Base-by-base conservation (phyloP, 768 basidiomycete genomes). In the Phylloporus arenicola region DNA sequence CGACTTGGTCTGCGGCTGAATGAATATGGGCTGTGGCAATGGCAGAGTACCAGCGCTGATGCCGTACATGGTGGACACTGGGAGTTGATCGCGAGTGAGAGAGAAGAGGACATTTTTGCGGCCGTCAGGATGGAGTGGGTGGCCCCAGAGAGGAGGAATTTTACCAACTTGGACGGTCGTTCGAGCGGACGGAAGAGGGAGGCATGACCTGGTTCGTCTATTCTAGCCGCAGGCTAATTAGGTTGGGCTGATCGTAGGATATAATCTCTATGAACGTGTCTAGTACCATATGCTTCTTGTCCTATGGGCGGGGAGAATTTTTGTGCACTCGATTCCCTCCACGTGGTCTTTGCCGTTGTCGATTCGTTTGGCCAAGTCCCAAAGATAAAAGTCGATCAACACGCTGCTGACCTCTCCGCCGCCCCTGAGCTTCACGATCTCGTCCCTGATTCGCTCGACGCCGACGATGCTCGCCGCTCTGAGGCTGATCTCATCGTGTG, bases 271-370 rank as follows among this genome's bases (percentile, higher is more conserved):
- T 14, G 25, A 27, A 48, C 10, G 35, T 42, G 40, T 44, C 73
- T 71, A 92, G 70, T 92, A 92, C 90, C 90, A 92, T 25, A 87
- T 86, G 56, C 88, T 86, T 66, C 90, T 76, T 20, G 86, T 92
- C 45, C 84, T 78, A 62, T 92, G 90, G 27, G 81, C 78, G 16
- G 90, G 88, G 7, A 83, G 70, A 53, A 87, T 72, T 49, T 76
- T 72, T 14, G 67, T 70, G 10, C 76, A 80, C 51, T 78, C 67
- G 12, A 87, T 72, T 0, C 80, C 85, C 29, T 82, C 77, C 4
- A 88, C 71, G 54, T 61, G 71, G 42, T 83, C 82, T 38, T 78
- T 68, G 3, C 83, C 84, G 16, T 51, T 68, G 65, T 92, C 88
- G 4, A 91, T 69, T 55, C 75, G 76, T 68, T 91, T 90, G 27